A percentile compares a stretch with the other conserved stretches of the same genome.
Evolutionary conservation across 2,329 filamentous ascomycete species (phyloP).

Genomic region (Triangularia verruculosa): DNA sequence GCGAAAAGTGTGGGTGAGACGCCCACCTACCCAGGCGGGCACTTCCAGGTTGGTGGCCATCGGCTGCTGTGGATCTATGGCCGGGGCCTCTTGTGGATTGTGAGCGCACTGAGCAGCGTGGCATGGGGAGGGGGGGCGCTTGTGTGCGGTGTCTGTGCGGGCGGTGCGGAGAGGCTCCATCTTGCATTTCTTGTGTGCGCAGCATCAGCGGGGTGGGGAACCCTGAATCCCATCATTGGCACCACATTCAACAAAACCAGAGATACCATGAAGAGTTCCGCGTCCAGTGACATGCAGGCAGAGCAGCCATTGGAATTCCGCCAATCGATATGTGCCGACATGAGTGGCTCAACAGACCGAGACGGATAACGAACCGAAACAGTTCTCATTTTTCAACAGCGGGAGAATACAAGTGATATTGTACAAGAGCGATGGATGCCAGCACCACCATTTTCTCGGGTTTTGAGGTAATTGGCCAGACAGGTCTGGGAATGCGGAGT

Average conservation of each 20-base stretch:
- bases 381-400: too few species aligned
- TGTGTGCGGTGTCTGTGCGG: background rate
- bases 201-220: background rate
- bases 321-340: background rate
- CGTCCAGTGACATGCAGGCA: background rate
- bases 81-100: background rate
- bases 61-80: constrained; percentile 4
- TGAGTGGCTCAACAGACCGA: background rate
- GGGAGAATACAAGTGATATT: too few species aligned
- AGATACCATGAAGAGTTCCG: background rate
- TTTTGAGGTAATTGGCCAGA: too few species aligned
- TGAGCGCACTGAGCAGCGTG: constrained; percentile 1
- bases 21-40: background rate
- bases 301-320: background rate
- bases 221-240: background rate
- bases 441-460: too few species aligned
- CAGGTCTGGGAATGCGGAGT: too few species aligned
- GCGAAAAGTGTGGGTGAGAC: constrained; percentile 17
- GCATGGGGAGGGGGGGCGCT: background rate
- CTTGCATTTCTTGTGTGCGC: background rate
- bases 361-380: background rate
- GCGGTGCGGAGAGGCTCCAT: background rate
- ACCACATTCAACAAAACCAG: background rate
- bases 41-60: background rate
- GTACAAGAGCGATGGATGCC: too few species aligned